phyloP scores from a whole-genome alignment of 2,329 filamentous ascomycete genomes.

The Paracoccidioides brasiliensis region DNA sequence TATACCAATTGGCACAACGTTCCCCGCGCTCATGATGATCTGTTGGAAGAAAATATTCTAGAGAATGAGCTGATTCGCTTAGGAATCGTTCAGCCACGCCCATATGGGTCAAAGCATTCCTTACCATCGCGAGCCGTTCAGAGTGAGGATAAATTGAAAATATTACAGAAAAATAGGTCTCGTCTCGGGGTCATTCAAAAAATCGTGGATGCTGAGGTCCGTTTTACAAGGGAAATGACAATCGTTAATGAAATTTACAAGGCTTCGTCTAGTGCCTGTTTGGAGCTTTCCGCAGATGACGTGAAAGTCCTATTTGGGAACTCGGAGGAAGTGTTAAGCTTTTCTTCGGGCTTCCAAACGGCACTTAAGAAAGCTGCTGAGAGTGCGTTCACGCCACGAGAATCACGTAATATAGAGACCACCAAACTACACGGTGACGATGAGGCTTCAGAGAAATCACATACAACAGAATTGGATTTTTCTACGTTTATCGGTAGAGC shows the following conservation, averaged over 20 bases:
- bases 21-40: neutral
- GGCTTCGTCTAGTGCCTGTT: neutral
- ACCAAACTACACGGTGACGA: neutral
- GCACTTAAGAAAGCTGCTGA: constrained; percentile 62
- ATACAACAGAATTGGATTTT: constrained; percentile 52
- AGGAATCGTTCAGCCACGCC: no score
- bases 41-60: neutral
- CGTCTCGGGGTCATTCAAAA: neutral
- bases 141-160: neutral
- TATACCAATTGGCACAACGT: neutral
- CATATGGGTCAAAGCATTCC: no score
- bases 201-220: neutral
- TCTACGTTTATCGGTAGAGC: constrained; percentile 45
- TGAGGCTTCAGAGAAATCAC: constrained; percentile 24
- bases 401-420: neutral
- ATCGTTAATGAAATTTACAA: neutral
- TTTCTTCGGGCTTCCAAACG: constrained; percentile 65
- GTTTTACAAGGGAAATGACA: neutral
- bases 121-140: no score
- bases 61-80: neutral
- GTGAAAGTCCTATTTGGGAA: constrained; percentile 87
- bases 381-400: no score
- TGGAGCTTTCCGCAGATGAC: constrained; percentile 43
- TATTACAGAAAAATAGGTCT: neutral
- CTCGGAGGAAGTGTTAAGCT: constrained; percentile 73